These are phyloP conservation scores for Jaltomata sinuosa DNA, from an alignment of 257 asterid genomes.

Conservation along the genomic window DNA sequence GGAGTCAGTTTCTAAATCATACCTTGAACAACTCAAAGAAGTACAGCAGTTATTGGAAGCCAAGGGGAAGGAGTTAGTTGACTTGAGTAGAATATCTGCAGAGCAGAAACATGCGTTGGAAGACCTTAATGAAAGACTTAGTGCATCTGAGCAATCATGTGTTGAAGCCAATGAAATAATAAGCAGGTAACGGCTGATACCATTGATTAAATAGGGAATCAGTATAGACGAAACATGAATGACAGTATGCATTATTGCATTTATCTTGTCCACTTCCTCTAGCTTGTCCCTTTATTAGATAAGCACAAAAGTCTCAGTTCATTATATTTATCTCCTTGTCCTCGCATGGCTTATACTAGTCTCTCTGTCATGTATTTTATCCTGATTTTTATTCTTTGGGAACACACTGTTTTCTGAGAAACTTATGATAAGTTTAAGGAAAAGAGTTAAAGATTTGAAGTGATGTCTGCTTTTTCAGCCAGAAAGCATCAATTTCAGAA, in stretches of 20 bases:
- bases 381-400: neutral
- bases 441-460: neutral
- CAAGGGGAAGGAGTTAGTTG: slow-evolving; percentile 58
- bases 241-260: neutral
- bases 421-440: neutral
- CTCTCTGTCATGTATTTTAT: neutral
- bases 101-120: slow-evolving; percentile 75
- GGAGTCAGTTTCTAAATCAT: slow-evolving; percentile 69
- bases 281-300: neutral
- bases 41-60: slow-evolving; percentile 51
- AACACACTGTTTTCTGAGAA: neutral
- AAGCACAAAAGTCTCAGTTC: neutral
- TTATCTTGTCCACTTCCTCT: neutral
- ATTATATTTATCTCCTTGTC: neutral
- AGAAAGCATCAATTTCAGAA: slow-evolving; percentile 72
- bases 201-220: neutral
- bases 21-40: slow-evolving; percentile 48
- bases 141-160: slow-evolving; percentile 71
- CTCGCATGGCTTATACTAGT: neutral
- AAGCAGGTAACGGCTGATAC: slow-evolving; percentile 44
- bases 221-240: neutral
- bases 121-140: slow-evolving; percentile 69
- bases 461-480: slow-evolving; percentile 48
- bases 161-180: slow-evolving; percentile 91
- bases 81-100: slow-evolving; percentile 43